These are phyloP conservation scores for Nannizziopsis arthrosporioides DNA, from an alignment of 2,329 filamentous ascomycete genomes.

Conservation along the genomic window DNA sequence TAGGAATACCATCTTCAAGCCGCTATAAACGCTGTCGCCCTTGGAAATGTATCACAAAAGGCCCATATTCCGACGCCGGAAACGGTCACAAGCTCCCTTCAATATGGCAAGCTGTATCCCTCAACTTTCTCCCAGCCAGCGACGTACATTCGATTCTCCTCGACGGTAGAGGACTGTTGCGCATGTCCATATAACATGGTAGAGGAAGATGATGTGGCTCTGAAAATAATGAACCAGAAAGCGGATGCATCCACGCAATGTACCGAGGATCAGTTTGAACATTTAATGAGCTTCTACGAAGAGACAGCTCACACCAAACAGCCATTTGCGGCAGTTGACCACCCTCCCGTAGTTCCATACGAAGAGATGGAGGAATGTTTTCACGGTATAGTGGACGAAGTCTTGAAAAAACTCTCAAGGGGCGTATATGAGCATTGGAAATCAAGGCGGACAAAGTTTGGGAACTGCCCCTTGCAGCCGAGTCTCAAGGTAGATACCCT, in stretches of 20 bases:
- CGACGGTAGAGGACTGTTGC: slow-evolving; percentile 91
- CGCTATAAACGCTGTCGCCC: slow-evolving; percentile 55
- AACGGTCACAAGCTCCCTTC: slow-evolving; percentile 50
- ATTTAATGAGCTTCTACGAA: slow-evolving; percentile 90
- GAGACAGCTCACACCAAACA: slow-evolving; percentile 71
- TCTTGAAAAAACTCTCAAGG: slow-evolving; percentile 53
- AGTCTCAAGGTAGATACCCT: slow-evolving; percentile 52
- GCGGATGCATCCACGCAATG: slow-evolving; percentile 53
- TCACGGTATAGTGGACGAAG: slow-evolving; percentile 45
- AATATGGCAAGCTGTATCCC: slow-evolving; percentile 83
- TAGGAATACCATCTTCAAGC: slow-evolving; percentile 95
- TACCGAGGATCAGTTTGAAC: slow-evolving; percentile 84
- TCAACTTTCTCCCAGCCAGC: slow-evolving; percentile 68
- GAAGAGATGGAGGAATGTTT: slow-evolving; percentile 62
- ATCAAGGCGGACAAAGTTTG: slow-evolving; percentile 50
- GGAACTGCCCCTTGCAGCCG: slow-evolving; percentile 63
- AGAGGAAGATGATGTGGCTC: slow-evolving; percentile 73
- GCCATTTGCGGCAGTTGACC: slow-evolving; percentile 82
- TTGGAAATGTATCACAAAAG: slow-evolving; percentile 47
- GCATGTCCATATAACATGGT: slow-evolving; percentile 90
- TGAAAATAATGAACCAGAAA: slow-evolving; percentile 74
- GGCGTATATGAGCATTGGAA: slow-evolving; percentile 88
- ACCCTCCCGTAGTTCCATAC: slow-evolving; percentile 63
- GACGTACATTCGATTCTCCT: slow-evolving; percentile 94
- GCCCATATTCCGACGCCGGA: slow-evolving; percentile 58